These are phyloP conservation scores for Lactifluus piperatus DNA, from an alignment of 768 basidiomycete species.

Conservation along the genomic window DNA sequence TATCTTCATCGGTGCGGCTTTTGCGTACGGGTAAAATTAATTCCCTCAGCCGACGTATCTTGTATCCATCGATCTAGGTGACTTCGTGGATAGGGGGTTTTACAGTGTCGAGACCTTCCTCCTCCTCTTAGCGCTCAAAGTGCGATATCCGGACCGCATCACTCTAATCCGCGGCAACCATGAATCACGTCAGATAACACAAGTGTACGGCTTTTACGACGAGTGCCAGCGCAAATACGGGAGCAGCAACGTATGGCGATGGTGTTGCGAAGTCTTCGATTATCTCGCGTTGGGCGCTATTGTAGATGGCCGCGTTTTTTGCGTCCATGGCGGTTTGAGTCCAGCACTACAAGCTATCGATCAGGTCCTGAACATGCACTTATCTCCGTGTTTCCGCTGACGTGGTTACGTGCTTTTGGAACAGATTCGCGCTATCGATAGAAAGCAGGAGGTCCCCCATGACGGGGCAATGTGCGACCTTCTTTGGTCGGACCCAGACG, in stretches of 20 bases:
- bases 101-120: slow-evolving; percentile 96
- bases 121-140: slow-evolving; percentile 88
- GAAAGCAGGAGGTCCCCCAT: slow-evolving; percentile 96
- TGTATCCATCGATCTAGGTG: slow-evolving; percentile 49
- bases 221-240: slow-evolving; percentile 97
- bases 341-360: slow-evolving; percentile 81
- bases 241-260: slow-evolving; percentile 89
- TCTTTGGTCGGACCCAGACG: slow-evolving; percentile 99
- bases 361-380: slow-evolving; percentile 46
- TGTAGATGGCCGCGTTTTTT: slow-evolving; percentile 96
- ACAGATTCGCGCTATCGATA: slow-evolving; percentile 88
- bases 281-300: slow-evolving; percentile 91
- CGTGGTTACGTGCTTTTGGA: background rate
- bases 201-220: slow-evolving; percentile 92
- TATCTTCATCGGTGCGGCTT: slow-evolving; percentile 81
- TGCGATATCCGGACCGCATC: slow-evolving; percentile 95
- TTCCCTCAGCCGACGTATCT: slow-evolving; percentile 11
- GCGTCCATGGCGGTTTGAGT: slow-evolving; percentile 94
- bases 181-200: slow-evolving; percentile 95
- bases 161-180: slow-evolving; percentile 97
- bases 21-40: slow-evolving; percentile 1
- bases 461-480: slow-evolving; percentile 99
- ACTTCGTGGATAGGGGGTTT: slow-evolving; percentile 97
- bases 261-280: slow-evolving; percentile 98
- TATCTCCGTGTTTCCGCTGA: slow-evolving; percentile 6